Conservation (phyloP, 306 rosid species). For the peach (Prunus persica) region Prunus_persica_NCBIv2 NC_034013.1:13290001-13290500, state of each 20-base stretch:
- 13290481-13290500: no score
- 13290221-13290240: not conserved
- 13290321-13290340: not conserved
- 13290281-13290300: constrained; percentile 9
- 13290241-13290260: not conserved
- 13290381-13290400: not conserved
- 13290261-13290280: constrained; percentile 17
- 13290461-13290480: no score
- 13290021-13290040: not conserved
- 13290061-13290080: not conserved
- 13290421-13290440: no score
- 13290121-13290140: constrained; percentile 35
- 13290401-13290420: no score
- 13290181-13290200: not conserved
- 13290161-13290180: constrained; percentile 56
- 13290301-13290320: not conserved
- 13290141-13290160: constrained; percentile 48
- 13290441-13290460: no score
- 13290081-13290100: constrained; percentile 27
- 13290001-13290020: not conserved
- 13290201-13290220: not conserved
- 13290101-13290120: constrained; percentile 18
- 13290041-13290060: not conserved
- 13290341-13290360: not conserved
- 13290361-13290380: not conserved